Evolutionary conservation across 2,329 filamentous ascomycete species (phyloP).

Genomic region (Teratosphaeria viscida): DNA sequence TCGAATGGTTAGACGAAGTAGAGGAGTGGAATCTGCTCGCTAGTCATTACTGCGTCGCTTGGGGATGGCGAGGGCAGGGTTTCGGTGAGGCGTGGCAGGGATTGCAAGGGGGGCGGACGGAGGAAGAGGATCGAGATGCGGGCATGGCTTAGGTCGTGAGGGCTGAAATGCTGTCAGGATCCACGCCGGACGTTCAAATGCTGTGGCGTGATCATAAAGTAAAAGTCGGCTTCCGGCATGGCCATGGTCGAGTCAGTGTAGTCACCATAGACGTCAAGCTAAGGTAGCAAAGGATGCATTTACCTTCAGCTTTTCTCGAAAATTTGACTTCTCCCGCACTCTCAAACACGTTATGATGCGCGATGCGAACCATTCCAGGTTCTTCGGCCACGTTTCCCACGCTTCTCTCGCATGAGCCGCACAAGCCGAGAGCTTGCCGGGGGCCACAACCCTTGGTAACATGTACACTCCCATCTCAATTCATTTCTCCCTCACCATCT

Average conservation of each 20-base stretch:
- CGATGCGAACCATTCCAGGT: neutral
- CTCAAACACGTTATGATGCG: neutral
- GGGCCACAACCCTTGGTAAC: neutral
- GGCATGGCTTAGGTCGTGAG: neutral
- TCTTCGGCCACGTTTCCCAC: neutral
- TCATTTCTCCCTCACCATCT: neutral
- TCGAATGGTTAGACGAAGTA: constrained; percentile 88
- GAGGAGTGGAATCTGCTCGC: constrained; percentile 88
- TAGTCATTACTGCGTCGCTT: constrained; percentile 79
- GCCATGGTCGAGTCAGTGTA: no score
- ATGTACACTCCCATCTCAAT: neutral
- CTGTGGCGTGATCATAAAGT: no score
- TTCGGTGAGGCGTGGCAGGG: constrained; percentile 15
- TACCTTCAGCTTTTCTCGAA: neutral
- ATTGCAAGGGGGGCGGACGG: constrained; percentile 12
- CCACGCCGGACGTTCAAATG: no score
- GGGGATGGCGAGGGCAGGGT: constrained; percentile 59
- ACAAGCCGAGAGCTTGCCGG: neutral
- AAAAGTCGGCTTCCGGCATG: no score
- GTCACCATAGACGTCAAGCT: no score
- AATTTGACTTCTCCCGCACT: neutral
- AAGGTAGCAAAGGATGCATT: no score
- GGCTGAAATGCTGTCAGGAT: neutral
- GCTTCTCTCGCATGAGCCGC: neutral
- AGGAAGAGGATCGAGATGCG: neutral